Evolutionary conservation across 2,329 filamentous ascomycete species (phyloP), one percentile per base, ranked within the genome.

Genomic region (Arthrobotrys entomopaga): DNA sequence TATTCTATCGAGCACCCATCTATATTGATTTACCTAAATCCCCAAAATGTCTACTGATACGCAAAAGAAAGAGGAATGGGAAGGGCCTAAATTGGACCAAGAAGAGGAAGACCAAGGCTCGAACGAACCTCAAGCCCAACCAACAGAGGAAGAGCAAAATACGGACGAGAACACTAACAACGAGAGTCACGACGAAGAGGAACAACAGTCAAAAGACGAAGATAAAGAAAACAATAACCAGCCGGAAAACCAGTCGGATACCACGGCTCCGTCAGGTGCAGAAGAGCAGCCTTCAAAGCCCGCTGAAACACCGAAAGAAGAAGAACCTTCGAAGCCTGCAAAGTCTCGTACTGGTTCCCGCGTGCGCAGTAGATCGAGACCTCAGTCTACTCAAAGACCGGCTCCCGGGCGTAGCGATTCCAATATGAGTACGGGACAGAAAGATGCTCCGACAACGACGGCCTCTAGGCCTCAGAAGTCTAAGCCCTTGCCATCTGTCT

Each of bases 31-130:
- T 2, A 8, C 22, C 1, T 48, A 20, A 43, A 43, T 20, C 15
- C 34, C 40, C 2, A 20, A 48, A 49, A 74, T 74, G 70, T 29
- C 63, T 64, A 67, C 64, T 15, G 54, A 66, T 54, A 74, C 63
- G 40, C 46, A 64, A 13, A 54, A 73, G 34, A 67, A 50, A 64
- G 63, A 74, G 54, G 70, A 74, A 22, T 67, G 70, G 70, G 57
- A 58, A 67, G 70, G 70, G 0, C 63, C 70, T n/a, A 38, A 49
- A 8, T 43, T 66, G 11, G 57, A 67, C 26, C 43, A 49, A 40
- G 70, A 67, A 20, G 57, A 54, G 50, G 29, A 34, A 34, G 29
- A 34, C 29, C 6, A 34, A 34, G 5, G 29, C 2, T 34, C 29
- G 29, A 49, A 74, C 7, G 54, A 60, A 22, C 34, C 61, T 15